Conservation (phyloP, 768 basidiomycete genomes). For the Suillus plorans region DNA sequence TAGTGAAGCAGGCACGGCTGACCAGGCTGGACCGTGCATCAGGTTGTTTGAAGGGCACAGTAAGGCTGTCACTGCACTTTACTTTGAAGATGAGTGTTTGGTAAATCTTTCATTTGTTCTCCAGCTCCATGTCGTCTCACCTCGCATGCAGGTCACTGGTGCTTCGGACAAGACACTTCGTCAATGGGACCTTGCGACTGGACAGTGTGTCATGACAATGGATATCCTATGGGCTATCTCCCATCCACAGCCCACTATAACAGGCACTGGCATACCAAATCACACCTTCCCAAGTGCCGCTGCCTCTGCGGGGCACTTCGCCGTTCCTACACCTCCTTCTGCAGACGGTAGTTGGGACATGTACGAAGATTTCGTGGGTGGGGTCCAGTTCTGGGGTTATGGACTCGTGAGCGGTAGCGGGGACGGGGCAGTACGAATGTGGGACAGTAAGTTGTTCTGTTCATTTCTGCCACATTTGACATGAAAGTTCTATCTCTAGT, state of each 20-base stretch:
- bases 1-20: conserved; percentile 40
- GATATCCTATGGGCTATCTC: conserved; percentile 99
- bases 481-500: conserved; percentile 46
- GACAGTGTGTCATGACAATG: conserved; percentile 99
- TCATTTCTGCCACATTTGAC: conserved; percentile 1
- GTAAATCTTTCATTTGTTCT: conserved; percentile 43
- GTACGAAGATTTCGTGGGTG: conserved; percentile 97
- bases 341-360: conserved; percentile 92
- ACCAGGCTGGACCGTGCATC: conserved; percentile 53
- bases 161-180: conserved; percentile 98
- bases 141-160: conserved; percentile 77
- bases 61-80: conserved; percentile 89
- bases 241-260: conserved; percentile 61
- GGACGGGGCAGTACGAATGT: conserved; percentile 97
- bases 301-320: conserved; percentile 63
- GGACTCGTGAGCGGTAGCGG: conserved; percentile 96
- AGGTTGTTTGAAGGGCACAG: conserved; percentile 87
- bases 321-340: conserved; percentile 82
- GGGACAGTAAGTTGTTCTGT: conserved; percentile 81
- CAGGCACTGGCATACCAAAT: conserved; percentile 40
- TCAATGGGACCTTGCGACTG: conserved; percentile 96
- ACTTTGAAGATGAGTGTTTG: conserved; percentile 93
- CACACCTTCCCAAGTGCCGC: conserved; percentile 52
- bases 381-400: conserved; percentile 98
- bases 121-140: conserved; percentile 13